Percentiles rank a stretch among this genome's conserved stretches.
Conservation (phyloP, 192 early-diverging fungal species). For the Coemansia pectinata region DNA sequence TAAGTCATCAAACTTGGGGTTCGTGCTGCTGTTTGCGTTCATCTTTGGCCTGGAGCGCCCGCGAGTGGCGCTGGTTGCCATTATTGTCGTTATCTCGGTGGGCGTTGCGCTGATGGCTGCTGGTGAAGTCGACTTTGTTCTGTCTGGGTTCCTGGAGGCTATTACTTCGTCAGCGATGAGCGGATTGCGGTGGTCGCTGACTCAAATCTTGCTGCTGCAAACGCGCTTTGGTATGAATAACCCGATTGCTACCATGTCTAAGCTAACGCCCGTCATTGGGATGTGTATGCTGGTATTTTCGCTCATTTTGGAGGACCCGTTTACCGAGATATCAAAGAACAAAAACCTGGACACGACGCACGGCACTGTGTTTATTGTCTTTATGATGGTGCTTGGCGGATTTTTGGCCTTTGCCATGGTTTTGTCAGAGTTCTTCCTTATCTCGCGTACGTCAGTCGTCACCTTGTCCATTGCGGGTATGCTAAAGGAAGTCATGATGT, state of each 20-base stretch:
- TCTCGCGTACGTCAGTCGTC: slow-evolving; percentile 80
- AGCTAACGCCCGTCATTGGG: slow-evolving; percentile 80
- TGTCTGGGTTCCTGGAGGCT: slow-evolving; percentile 73
- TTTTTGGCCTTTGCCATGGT: slow-evolving; percentile 87
- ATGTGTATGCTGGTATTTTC: slow-evolving; percentile 66
- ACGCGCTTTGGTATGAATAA: slow-evolving; percentile 81
- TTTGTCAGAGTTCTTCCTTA: slow-evolving; percentile 80
- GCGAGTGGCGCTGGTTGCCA: slow-evolving; percentile 65
- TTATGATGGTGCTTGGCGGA: slow-evolving; percentile 74
- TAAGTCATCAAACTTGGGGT: slow-evolving; percentile 73
- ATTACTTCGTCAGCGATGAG: slow-evolving; percentile 78
- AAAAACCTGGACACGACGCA: slow-evolving; percentile 28
- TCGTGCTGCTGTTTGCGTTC: slow-evolving; percentile 90
- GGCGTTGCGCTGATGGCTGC: slow-evolving; percentile 90
- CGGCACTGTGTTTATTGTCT: slow-evolving; percentile 13
- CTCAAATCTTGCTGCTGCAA: slow-evolving; percentile 77
- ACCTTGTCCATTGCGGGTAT: slow-evolving; percentile 90
- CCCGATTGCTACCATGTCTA: slow-evolving; percentile 83
- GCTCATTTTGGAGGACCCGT: slow-evolving; percentile 62
- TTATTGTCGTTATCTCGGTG: slow-evolving; percentile 76
- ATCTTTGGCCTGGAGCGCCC: slow-evolving; percentile 82
- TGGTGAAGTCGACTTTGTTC: slow-evolving; percentile 78
- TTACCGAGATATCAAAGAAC: slow-evolving; percentile 32
- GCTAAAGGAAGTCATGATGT: slow-evolving; percentile 84
- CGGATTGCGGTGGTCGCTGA: slow-evolving; percentile 91